Conservation (phyloP, 345 rosid species). For the Pelargonium nanum region DNA sequence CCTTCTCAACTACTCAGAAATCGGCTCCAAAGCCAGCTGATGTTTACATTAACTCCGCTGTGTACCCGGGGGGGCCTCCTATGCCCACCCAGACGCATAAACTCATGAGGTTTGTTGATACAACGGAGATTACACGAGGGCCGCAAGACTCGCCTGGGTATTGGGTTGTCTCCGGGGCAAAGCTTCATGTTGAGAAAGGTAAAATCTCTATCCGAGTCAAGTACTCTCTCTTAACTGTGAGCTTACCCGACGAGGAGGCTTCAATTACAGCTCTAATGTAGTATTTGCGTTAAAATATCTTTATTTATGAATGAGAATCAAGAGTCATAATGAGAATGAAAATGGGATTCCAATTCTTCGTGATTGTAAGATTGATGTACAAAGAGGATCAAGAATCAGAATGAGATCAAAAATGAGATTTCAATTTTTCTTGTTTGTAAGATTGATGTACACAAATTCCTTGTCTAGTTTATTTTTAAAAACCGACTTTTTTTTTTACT, state of each 20-base stretch:
- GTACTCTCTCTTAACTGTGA: conserved; percentile 64
- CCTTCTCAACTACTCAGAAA: conserved; percentile 71
- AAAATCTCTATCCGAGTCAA: conserved; percentile 80
- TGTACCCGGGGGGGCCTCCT: conserved; percentile 96
- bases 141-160: conserved; percentile 91
- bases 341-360: too few relatives aligned
- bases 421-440: too few relatives aligned
- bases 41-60: conserved; percentile 83
- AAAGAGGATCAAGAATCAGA: too few relatives aligned
- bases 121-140: conserved; percentile 85
- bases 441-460: too few relatives aligned
- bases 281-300: too few relatives aligned
- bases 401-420: too few relatives aligned
- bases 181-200: conserved; percentile 71
- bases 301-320: too few relatives aligned
- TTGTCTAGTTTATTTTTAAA: too few relatives aligned
- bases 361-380: too few relatives aligned
- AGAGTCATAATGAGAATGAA: too few relatives aligned
- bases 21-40: conserved; percentile 74
- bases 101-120: conserved; percentile 78
- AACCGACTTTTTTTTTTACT: too few relatives aligned
- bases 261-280: too few relatives aligned
- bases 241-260: conserved; percentile 50
- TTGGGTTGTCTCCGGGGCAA: conserved; percentile 96
- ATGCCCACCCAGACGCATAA: conserved; percentile 74